A percentile compares a stretch with the other conserved stretches of the same genome.
Evolutionary conservation across 2,329 filamentous ascomycete species (phyloP).

Genomic region (Penicillium olsonii): DNA sequence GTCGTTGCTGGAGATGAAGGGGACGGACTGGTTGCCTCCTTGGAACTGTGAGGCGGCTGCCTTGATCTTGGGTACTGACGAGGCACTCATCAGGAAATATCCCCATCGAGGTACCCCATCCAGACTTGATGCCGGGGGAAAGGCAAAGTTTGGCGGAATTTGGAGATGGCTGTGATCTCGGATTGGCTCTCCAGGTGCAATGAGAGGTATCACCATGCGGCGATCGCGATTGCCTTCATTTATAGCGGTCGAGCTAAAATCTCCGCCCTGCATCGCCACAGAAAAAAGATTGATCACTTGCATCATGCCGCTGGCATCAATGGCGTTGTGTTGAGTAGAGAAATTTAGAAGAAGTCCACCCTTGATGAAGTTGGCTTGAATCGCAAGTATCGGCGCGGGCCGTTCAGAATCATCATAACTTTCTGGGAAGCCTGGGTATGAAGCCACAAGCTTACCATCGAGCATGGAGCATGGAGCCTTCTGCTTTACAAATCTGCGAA

Average conservation of each 20-base stretch:
- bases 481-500: not conserved
- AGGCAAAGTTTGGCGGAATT: not conserved
- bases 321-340: constrained; percentile 28
- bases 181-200: constrained; percentile 9
- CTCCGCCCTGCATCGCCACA: constrained; percentile 6
- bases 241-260: constrained; percentile 12
- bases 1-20: constrained; percentile 20
- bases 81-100: not conserved
- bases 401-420: not conserved
- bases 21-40: not conserved
- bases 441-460: not conserved
- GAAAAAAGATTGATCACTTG: constrained; percentile 21
- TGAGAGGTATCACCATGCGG: constrained; percentile 15
- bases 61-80: not conserved
- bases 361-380: constrained; percentile 27
- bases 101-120: not conserved
- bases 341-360: constrained; percentile 27
- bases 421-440: not conserved
- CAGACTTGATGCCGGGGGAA: not conserved
- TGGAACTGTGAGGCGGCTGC: not conserved
- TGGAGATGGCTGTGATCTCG: constrained; percentile 16
- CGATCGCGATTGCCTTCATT: constrained; percentile 22
- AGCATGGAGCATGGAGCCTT: not conserved
- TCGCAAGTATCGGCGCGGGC: constrained; percentile 23
- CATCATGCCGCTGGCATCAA: constrained; percentile 25